Evolutionary conservation across 1,284 basidiomycete genomes (phyloP), one percentile per base, ranked within the genome.

Genomic region (Porogramme epimiltina): DNA sequence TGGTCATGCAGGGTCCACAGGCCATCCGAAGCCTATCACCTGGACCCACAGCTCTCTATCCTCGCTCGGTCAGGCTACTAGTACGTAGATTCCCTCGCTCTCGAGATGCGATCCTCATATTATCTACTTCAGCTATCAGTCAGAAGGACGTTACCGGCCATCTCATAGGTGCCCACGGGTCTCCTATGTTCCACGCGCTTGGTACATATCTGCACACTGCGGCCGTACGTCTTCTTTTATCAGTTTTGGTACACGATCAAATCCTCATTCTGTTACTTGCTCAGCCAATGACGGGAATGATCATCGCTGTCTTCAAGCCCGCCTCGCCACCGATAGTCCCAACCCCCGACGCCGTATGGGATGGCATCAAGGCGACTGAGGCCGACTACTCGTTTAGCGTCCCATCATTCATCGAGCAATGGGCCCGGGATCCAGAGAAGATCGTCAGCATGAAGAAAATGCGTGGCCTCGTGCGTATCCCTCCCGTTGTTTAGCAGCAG

Each of bases 371-470:
- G 1, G 51, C 33, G 2, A 62, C 60, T 15, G 25, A 47, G 2
- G 53, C 55, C 25, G 53, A 58, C 20, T 51, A 58, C 16, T 50
- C 62, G 3, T 62, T 55, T 38, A 55, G 52, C 31, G 65, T 67
- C 3, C 67, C 67, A 1, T 48, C 56, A 2, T 62, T 67, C 48
- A 51, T 64, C n/a, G 66, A 70, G 54, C 44, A 50, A 38, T 64
- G 63, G 62, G 25, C 56, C 10, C 46, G 38, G 4, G 56, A 63
- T 31, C 49, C 48, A 15, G 43, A 52, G 19, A 58, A 60, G 49
- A 53, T 63, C 20, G 33, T 46, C 3, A 28, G 42, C 20, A 46
- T 62, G 56, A 53, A 51, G 43, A 52, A 39, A 18, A 54, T 62
- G 52, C 49, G 52, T 11, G 58, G 57, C 13, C 6, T 55, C 13